These are phyloP conservation scores for Amanita jacksonii DNA, from an alignment of 768 basidiomycete species.

Conservation along the genomic window DNA sequence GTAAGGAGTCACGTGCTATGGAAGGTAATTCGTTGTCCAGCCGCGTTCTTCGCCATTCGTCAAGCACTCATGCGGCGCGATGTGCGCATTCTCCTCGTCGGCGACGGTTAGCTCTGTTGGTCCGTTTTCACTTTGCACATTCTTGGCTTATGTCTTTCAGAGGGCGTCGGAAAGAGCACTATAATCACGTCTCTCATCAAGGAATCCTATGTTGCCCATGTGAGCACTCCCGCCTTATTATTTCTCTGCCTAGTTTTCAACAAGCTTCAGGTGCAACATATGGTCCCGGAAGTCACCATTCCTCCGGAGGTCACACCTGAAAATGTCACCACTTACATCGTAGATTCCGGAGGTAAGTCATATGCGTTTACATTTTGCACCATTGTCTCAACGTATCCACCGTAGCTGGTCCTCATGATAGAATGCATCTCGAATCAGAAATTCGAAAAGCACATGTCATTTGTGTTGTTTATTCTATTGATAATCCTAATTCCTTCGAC, in stretches of 20 bases:
- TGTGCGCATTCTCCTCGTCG: constrained; percentile 89
- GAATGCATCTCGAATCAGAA: constrained; percentile 85
- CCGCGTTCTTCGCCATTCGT: background rate
- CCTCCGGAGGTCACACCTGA: constrained; percentile 96
- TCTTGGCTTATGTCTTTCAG: constrained; percentile 30
- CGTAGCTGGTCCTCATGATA: constrained; percentile 77
- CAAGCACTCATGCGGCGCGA: constrained; percentile 65
- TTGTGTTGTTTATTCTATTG: constrained; percentile 94
- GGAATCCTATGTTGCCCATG: constrained; percentile 86
- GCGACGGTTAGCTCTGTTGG: constrained; percentile 59
- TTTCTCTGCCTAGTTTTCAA: background rate
- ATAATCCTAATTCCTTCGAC: constrained; percentile 94
- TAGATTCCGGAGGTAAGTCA: constrained; percentile 89
- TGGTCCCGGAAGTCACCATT: constrained; percentile 96
- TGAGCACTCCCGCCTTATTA: constrained; percentile 22
- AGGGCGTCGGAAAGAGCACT: constrained; percentile 96
- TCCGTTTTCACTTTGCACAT: constrained; percentile 4
- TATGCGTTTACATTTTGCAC: background rate
- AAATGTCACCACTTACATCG: constrained; percentile 96
- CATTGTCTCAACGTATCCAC: constrained; percentile 5
- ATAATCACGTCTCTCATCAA: constrained; percentile 97
- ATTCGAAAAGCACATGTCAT: constrained; percentile 97
- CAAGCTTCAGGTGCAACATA: constrained; percentile 69
- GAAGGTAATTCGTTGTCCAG: background rate
- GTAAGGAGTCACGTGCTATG: constrained; percentile 12